phyloP scores from a whole-genome alignment of 2,329 filamentous ascomycete species.

The Ambrosiella beaveri region DNA sequence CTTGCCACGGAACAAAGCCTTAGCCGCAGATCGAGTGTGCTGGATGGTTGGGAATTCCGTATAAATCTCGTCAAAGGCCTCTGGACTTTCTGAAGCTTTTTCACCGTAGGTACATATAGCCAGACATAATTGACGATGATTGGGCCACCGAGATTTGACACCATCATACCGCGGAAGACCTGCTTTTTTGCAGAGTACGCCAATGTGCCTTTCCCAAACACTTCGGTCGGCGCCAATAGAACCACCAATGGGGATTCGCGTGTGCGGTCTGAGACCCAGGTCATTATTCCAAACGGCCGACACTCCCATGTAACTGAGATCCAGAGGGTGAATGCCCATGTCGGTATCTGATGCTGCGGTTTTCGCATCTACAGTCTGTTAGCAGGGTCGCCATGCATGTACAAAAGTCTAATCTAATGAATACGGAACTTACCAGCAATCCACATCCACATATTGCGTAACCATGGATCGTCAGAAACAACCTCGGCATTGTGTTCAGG shows the following conservation, averaged over 20 bases:
- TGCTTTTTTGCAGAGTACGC: constrained; percentile 44
- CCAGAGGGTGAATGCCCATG: constrained; percentile 52
- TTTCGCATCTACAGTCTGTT: constrained; percentile 35
- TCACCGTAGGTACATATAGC: constrained; percentile 56
- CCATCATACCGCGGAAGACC: constrained; percentile 47
- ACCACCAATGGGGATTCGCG: constrained; percentile 30
- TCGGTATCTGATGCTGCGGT: constrained; percentile 45
- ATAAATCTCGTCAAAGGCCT: constrained; percentile 25
- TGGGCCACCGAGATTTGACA: constrained; percentile 43
- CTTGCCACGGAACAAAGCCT: constrained; percentile 57
- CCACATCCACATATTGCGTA: constrained; percentile 67
- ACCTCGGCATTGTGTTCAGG: constrained; percentile 47
- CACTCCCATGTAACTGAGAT: constrained; percentile 62
- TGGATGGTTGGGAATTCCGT: constrained; percentile 34
- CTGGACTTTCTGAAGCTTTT: constrained; percentile 23
- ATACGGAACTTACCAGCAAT: constrained; percentile 36
- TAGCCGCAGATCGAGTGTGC: constrained; percentile 59
- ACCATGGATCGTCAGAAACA: constrained; percentile 54
- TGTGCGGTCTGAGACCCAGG: constrained; percentile 35
- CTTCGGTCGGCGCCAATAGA: constrained; percentile 26
- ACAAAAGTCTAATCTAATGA: too few relatives aligned
- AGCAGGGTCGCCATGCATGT: too few relatives aligned
- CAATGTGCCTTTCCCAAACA: constrained; percentile 45
- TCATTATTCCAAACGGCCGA: constrained; percentile 54
- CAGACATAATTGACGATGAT: constrained; percentile 58